Evolutionary conservation across 441 rosid genomes (phyloP).

Genomic region (Biscutella laevigata): DNA sequence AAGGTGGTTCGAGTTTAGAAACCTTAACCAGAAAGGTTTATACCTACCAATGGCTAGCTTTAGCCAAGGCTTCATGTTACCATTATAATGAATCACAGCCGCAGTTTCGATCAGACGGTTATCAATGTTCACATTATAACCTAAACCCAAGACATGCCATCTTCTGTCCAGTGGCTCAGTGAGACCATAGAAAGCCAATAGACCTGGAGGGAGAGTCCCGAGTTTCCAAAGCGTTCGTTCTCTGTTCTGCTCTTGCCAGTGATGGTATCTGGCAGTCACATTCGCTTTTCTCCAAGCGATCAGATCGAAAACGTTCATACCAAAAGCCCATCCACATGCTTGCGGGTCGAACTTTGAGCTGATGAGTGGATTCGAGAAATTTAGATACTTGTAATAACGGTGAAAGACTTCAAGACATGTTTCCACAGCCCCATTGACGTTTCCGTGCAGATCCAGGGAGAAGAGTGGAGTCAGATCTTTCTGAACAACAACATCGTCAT

Average conservation of each 20-base stretch:
- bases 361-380: slow-evolving; percentile 74
- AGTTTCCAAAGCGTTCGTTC: slow-evolving; percentile 72
- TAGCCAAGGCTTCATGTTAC: too few species aligned
- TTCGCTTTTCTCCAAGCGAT: slow-evolving; percentile 83
- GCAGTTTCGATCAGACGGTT: slow-evolving; percentile 77
- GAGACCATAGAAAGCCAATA: slow-evolving; percentile 76
- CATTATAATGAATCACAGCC: slow-evolving; percentile 84
- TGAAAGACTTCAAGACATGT: slow-evolving; percentile 93
- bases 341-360: slow-evolving; percentile 92
- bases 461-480: slow-evolving; percentile 84
- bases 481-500: slow-evolving; percentile 89
- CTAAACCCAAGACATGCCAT: slow-evolving; percentile 96
- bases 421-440: slow-evolving; percentile 96
- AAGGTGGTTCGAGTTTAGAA: slow-evolving; percentile 62
- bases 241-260: slow-evolving; percentile 71
- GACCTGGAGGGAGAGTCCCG: slow-evolving; percentile 88
- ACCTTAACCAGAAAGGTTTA: slow-evolving; percentile 76
- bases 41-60: slow-evolving; percentile 65
- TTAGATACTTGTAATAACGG: slow-evolving; percentile 85
- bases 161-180: slow-evolving; percentile 92
- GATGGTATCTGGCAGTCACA: slow-evolving; percentile 65
- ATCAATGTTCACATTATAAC: slow-evolving; percentile 73
- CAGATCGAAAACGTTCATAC: slow-evolving; percentile 83
- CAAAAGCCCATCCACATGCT: slow-evolving; percentile 97
- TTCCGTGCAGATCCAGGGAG: slow-evolving; percentile 80